A percentile compares a stretch with the other conserved stretches of the same genome.
Conservation (phyloP, 805 yeast genomes). For the Starmera pachycereana region DNA sequence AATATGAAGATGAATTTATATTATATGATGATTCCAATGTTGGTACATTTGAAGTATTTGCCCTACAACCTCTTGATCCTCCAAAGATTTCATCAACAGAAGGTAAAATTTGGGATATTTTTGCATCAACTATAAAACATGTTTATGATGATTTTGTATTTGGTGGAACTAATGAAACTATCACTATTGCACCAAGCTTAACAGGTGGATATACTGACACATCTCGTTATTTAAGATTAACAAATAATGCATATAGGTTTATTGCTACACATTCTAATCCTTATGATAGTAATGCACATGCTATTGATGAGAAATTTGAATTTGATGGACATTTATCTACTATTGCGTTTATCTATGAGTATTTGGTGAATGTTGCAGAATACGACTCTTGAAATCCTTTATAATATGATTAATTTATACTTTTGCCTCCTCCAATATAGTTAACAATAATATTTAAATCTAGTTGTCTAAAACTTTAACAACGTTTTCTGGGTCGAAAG, state of each 20-base stretch:
- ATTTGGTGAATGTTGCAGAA: constrained; percentile 17
- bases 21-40: constrained; percentile 13
- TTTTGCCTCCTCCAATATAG: too few species aligned
- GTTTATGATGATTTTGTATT: constrained; percentile 38
- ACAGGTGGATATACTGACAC: constrained; percentile 58
- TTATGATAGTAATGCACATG: constrained; percentile 33
- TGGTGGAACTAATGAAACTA: constrained; percentile 6
- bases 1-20: constrained; percentile 9
- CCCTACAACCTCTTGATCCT: constrained; percentile 27
- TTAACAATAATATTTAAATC: neutral
- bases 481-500: constrained; percentile 28
- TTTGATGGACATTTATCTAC: constrained; percentile 49
- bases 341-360: constrained; percentile 46
- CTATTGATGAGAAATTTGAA: constrained; percentile 50
- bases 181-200: constrained; percentile 34
- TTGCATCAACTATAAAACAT: constrained; percentile 46
- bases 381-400: constrained; percentile 1
- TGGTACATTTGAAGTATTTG: constrained; percentile 17
- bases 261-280: constrained; percentile 11
- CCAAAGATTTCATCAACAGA: constrained; percentile 40
- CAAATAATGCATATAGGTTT: constrained; percentile 44
- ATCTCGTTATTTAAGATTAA: constrained; percentile 44
- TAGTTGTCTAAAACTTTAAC: constrained; percentile 24
- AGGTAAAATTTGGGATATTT: constrained; percentile 40
- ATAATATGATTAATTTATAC: neutral